These are phyloP conservation scores for Saccharomycopsis sp. DNA, from an alignment of 805 yeast genomes.

Conservation along the genomic window DNA sequence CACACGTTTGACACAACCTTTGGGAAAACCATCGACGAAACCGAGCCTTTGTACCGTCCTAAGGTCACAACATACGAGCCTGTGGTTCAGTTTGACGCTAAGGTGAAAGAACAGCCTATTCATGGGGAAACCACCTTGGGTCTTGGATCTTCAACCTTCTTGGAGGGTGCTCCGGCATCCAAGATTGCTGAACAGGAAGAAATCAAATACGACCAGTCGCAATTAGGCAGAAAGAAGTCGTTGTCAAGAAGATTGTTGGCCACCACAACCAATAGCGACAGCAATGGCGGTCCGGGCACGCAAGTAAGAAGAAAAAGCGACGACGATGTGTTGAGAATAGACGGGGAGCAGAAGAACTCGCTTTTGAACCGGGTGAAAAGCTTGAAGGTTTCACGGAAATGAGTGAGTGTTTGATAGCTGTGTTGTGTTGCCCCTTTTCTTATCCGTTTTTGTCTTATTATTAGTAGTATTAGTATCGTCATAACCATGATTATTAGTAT, in stretches of 20 bases:
- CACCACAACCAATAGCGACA: constrained; percentile 22
- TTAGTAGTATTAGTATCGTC: no score
- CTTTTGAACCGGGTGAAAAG: constrained; percentile 82
- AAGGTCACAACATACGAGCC: constrained; percentile 24
- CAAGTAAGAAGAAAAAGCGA: constrained; percentile 20
- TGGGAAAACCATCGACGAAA: constrained; percentile 52
- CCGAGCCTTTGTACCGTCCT: constrained; percentile 14
- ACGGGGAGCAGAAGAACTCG: constrained; percentile 36
- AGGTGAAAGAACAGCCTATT: constrained; percentile 57
- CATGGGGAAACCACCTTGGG: constrained; percentile 88
- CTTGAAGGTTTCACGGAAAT: constrained; percentile 56
- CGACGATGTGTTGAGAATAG: constrained; percentile 29
- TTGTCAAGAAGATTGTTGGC: constrained; percentile 56
- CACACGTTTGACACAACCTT: constrained; percentile 69
- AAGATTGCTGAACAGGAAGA: constrained; percentile 37
- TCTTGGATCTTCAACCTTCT: constrained; percentile 82
- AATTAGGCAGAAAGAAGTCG: constrained; percentile 78
- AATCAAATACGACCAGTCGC: constrained; percentile 32
- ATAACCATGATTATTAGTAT: no score
- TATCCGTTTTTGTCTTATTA: background rate
- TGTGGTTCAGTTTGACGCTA: constrained; percentile 65
- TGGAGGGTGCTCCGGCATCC: constrained; percentile 94
- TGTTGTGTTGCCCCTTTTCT: background rate
- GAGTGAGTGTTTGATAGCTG: background rate
- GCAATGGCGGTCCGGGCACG: constrained; percentile 3